Evolutionary conservation across 306 rosid species (phyloP).

Genomic region (Begonia masoniana): DNA sequence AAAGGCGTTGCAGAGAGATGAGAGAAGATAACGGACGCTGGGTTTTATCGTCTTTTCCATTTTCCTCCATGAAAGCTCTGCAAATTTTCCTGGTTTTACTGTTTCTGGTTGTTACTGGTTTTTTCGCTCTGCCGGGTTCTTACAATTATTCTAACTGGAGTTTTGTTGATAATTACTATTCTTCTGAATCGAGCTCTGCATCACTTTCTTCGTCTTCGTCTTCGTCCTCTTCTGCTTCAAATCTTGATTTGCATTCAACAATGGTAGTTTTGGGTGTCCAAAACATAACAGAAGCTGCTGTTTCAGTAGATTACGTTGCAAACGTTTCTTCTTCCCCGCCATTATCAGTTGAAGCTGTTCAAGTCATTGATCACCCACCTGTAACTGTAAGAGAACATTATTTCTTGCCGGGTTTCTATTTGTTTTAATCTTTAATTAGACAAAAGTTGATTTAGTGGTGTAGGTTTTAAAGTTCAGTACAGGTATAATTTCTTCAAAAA

Average conservation of each 20-base stretch:
- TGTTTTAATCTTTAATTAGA: not conserved
- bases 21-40: conserved; percentile 3
- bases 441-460: no score
- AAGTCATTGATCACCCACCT: conserved; percentile 11
- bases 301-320: conserved; percentile 29
- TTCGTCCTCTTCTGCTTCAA: conserved; percentile 12
- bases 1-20: not conserved
- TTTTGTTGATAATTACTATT: conserved; percentile 4
- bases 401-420: not conserved
- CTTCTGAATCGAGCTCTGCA: conserved; percentile 14
- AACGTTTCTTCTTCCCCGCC: conserved; percentile 48
- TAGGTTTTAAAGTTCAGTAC: no score
- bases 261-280: conserved; percentile 19
- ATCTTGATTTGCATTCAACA: conserved; percentile 20
- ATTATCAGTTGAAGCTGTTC: conserved; percentile 19
- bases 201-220: conserved; percentile 3
- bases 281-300: conserved; percentile 23
- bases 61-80: conserved; percentile 25
- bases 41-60: conserved; percentile 15
- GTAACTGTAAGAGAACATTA: conserved; percentile 22
- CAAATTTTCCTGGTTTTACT: conserved; percentile 33
- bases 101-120: conserved; percentile 27
- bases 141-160: conserved; percentile 22
- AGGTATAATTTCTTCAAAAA: no score
- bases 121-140: conserved; percentile 45